A percentile compares a stretch with the other conserved stretches of the same genome.
phyloP scores from a whole-genome alignment of 129 eudicot species.

The Helianthus tuberosus region DNA sequence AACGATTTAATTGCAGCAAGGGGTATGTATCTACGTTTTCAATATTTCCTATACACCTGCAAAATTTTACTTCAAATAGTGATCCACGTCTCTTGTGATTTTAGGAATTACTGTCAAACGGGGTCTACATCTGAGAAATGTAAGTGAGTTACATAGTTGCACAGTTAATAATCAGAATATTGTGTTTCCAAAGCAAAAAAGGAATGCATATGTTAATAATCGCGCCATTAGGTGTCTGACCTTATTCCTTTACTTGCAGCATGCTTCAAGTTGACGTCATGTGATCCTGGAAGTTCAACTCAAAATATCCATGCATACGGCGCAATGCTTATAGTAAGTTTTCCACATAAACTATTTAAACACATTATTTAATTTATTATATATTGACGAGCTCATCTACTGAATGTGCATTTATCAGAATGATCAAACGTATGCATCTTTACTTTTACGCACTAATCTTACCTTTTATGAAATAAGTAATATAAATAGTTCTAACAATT shows the following conservation, averaged over 20 bases:
- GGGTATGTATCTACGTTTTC: slow-evolving; percentile 56
- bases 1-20: slow-evolving; percentile 51
- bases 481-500: neutral
- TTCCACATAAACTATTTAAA: slow-evolving; percentile 11
- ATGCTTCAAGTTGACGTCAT: slow-evolving; percentile 85
- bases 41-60: slow-evolving; percentile 2
- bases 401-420: slow-evolving; percentile 12
- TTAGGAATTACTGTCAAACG: slow-evolving; percentile 80
- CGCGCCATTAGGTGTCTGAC: neutral
- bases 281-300: slow-evolving; percentile 54
- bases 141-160: slow-evolving; percentile 43
- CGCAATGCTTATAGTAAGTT: slow-evolving; percentile 84
- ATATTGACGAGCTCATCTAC: neutral
- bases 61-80: slow-evolving; percentile 14
- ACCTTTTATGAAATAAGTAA: neutral
- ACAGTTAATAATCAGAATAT: neutral
- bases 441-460: neutral
- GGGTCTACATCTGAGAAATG: slow-evolving; percentile 85
- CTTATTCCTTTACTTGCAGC: slow-evolving; percentile 52
- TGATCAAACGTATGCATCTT: neutral
- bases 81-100: slow-evolving; percentile 24
- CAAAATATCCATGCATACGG: slow-evolving; percentile 97
- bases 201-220: slow-evolving; percentile 9
- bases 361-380: neutral
- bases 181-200: slow-evolving; percentile 11